phyloP scores from a whole-genome alignment of 208 protist species.

The Leishmania major region DNA sequence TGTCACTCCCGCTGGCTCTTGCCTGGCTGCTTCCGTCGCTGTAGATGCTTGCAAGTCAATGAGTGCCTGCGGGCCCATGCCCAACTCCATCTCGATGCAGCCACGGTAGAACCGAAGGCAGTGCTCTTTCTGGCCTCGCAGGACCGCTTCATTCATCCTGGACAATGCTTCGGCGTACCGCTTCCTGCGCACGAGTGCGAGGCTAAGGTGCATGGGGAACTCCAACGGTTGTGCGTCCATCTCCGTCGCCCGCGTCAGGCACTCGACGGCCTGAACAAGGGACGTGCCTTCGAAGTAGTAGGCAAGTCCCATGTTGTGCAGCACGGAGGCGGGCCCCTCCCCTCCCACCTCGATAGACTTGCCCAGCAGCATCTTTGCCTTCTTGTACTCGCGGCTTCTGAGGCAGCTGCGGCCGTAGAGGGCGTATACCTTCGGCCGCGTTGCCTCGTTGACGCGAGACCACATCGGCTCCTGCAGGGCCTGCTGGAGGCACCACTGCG shows the following conservation, averaged over 20 bases:
- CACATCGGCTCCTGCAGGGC: conserved; percentile 55
- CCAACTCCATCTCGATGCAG: conserved; percentile 61
- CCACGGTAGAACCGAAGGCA: conserved; percentile 78
- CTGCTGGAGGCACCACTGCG: conserved; percentile 48
- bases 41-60: conserved; percentile 19
- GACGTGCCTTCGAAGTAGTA: conserved; percentile 70
- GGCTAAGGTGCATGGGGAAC: conserved; percentile 72
- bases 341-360: conserved; percentile 65
- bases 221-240: conserved; percentile 46
- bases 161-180: conserved; percentile 58
- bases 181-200: conserved; percentile 65
- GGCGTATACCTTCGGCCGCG: conserved; percentile 46
- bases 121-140: conserved; percentile 41
- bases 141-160: conserved; percentile 73
- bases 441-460: conserved; percentile 38
- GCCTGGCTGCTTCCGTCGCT: background rate
- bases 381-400: conserved; percentile 37
- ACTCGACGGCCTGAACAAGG: conserved; percentile 49
- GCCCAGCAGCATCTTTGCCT: conserved; percentile 43
- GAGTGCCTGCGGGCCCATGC: conserved; percentile 41
- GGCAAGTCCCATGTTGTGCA: conserved; percentile 80
- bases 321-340: conserved; percentile 46
- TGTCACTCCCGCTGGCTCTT: background rate
- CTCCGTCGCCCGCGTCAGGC: conserved; percentile 70
- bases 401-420: conserved; percentile 51